phyloP scores from a whole-genome alignment of 768 basidiomycete genomes.

The Russula olivacea region DNA sequence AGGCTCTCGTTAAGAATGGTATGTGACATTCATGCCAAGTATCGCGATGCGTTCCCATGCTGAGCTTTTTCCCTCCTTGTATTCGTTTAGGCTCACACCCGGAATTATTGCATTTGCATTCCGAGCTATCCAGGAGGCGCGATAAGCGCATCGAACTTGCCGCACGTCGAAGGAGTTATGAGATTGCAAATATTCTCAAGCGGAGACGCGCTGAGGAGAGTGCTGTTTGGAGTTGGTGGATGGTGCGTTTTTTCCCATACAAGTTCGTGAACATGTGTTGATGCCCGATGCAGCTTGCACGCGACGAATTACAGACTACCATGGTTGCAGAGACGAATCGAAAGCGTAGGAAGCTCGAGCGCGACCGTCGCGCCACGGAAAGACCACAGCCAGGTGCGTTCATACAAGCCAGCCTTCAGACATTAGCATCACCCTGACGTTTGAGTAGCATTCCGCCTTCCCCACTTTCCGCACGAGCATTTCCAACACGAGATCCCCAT shows the following conservation, averaged over 20 bases:
- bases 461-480: slow-evolving; percentile 44
- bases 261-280: slow-evolving; percentile 1
- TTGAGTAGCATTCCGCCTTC: slow-evolving; percentile 53
- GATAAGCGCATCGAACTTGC: slow-evolving; percentile 81
- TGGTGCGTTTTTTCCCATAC: slow-evolving; percentile 5
- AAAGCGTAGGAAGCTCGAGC: slow-evolving; percentile 77
- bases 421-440: not conserved
- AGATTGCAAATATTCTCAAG: slow-evolving; percentile 55
- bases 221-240: slow-evolving; percentile 89
- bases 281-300: slow-evolving; percentile 46
- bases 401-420: not conserved
- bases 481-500: slow-evolving; percentile 47
- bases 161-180: slow-evolving; percentile 62
- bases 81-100: slow-evolving; percentile 66
- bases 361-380: slow-evolving; percentile 75
- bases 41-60: not conserved
- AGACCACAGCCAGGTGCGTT: slow-evolving; percentile 65
- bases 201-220: slow-evolving; percentile 65
- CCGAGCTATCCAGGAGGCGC: slow-evolving; percentile 68
- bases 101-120: slow-evolving; percentile 75
- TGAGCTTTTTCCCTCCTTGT: slow-evolving; percentile 6
- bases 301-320: slow-evolving; percentile 75
- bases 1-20: slow-evolving; percentile 74
- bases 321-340: slow-evolving; percentile 88
- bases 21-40: slow-evolving; percentile 29